Percentiles rank a stretch among this genome's conserved stretches.
phyloP scores from a whole-genome alignment of 2,329 filamentous ascomycete species.

The Salinomyces thailandicus region DNA sequence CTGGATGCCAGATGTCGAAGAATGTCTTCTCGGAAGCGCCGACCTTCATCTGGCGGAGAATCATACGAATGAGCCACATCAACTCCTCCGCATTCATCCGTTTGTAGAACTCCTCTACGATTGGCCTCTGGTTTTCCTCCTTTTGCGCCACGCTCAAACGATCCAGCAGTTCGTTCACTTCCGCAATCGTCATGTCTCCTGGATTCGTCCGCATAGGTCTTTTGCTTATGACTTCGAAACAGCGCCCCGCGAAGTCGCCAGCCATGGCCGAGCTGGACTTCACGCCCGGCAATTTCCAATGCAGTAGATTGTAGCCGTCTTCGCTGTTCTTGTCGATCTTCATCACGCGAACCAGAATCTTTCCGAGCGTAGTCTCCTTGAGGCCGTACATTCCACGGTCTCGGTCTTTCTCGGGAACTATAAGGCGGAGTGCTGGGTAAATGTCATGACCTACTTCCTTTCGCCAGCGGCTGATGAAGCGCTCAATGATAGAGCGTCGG shows the following conservation, averaged over 20 bases:
- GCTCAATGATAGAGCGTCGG: constrained; percentile 67
- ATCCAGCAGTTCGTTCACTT: constrained; percentile 82
- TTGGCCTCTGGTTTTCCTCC: constrained; percentile 72
- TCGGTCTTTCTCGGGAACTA: constrained; percentile 84
- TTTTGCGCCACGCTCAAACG: constrained; percentile 62
- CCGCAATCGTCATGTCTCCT: constrained; percentile 73
- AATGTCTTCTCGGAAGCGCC: constrained; percentile 81
- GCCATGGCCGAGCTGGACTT: constrained; percentile 54
- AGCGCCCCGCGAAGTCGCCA: constrained; percentile 85
- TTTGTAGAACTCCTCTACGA: constrained; percentile 75
- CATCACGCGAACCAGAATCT: constrained; percentile 81
- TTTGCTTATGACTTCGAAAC: constrained; percentile 77
- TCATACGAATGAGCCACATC: constrained; percentile 88
- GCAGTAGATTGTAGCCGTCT: constrained; percentile 71
- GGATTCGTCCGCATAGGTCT: constrained; percentile 62
- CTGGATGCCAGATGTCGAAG: constrained; percentile 53
- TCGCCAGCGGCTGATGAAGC: constrained; percentile 80
- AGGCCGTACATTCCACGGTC: constrained; percentile 88
- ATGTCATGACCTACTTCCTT: constrained; percentile 83
- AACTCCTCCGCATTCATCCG: constrained; percentile 90
- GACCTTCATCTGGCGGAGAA: constrained; percentile 68
- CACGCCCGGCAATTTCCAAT: constrained; percentile 84
- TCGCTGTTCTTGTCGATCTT: constrained; percentile 86
- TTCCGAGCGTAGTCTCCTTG: constrained; percentile 85
- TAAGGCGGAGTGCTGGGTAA: constrained; percentile 83